Evolutionary conservation across 495 filamentous ascomycete species (phyloP).

Genomic region (Penicillium subrubescens): DNA sequence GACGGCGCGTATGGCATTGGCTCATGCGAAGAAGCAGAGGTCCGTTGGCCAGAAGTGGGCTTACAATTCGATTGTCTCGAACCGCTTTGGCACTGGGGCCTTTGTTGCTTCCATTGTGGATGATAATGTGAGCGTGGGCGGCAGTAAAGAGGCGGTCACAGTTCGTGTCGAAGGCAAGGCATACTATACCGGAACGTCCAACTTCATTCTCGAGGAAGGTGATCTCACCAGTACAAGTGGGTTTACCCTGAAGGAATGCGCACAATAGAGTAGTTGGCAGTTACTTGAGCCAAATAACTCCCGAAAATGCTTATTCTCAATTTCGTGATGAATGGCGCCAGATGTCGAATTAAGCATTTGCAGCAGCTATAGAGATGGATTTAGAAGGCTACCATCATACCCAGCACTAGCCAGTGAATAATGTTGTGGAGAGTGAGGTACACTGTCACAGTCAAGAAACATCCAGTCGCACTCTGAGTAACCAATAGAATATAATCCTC

Average conservation of each 20-base stretch:
- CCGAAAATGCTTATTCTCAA: background rate
- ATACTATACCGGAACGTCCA: slow-evolving; percentile 18
- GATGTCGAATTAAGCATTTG: background rate
- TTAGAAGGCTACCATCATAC: background rate
- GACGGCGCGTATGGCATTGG: slow-evolving; percentile 26
- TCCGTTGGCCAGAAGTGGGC: slow-evolving; percentile 17
- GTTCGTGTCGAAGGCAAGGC: slow-evolving; percentile 21
- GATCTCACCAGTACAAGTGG: slow-evolving; percentile 16
- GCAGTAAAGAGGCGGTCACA: background rate
- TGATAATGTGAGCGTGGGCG: background rate
- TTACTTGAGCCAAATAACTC: background rate
- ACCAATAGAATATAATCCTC: background rate
- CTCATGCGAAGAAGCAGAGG: slow-evolving; percentile 21
- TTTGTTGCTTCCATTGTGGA: slow-evolving; percentile 6
- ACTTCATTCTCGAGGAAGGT: slow-evolving; percentile 18
- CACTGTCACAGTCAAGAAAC: background rate
- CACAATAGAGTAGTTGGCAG: background rate
- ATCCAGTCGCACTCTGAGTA: background rate
- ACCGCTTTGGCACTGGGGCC: background rate
- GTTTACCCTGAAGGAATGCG: slow-evolving; percentile 15
- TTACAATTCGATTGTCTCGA: slow-evolving; percentile 25
- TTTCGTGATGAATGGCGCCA: background rate
- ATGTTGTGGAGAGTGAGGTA: background rate
- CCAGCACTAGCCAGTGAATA: no score
- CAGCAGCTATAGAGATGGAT: background rate